Evolutionary conservation across 192 early-diverging fungal species (phyloP).

Genomic region (Coemansia sp.): DNA sequence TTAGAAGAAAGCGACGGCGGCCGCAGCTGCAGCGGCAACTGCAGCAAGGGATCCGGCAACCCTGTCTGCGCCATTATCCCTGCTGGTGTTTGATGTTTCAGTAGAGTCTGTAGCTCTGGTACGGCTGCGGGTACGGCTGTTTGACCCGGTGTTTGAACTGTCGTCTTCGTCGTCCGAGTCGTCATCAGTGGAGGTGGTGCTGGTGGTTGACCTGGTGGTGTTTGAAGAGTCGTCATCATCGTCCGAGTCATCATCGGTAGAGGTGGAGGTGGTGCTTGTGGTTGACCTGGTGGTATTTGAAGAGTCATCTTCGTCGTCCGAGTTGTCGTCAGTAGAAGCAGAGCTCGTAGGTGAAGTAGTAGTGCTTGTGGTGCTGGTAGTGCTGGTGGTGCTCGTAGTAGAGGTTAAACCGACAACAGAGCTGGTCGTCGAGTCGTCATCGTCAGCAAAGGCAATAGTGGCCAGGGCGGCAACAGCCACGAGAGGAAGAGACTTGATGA

Average conservation of each 20-base stretch:
- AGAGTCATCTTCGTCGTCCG: neutral
- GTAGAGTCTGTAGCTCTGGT: neutral
- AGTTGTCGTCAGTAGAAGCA: neutral
- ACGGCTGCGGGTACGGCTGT: neutral
- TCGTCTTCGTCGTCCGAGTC: neutral
- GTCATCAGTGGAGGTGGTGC: neutral
- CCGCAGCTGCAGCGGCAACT: neutral
- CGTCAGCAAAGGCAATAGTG: slow-evolving; percentile 3
- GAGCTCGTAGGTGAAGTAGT: neutral
- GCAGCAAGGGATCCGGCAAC: slow-evolving; percentile 6
- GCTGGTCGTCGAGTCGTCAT: neutral
- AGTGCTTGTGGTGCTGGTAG: neutral
- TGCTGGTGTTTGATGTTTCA: neutral
- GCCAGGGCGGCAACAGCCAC: neutral
- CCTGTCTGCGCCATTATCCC: neutral
- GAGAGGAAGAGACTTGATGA: neutral
- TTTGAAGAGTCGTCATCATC: neutral
- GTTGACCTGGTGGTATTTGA: neutral
- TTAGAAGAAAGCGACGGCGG: neutral
- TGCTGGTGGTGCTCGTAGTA: neutral
- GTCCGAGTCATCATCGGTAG: neutral
- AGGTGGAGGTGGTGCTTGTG: neutral
- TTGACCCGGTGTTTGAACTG: neutral
- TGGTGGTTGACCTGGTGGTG: neutral
- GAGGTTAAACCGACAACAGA: neutral